Base-by-base conservation (phyloP, 768 basidiomycete genomes). In the Lactarius evosmus region DNA sequence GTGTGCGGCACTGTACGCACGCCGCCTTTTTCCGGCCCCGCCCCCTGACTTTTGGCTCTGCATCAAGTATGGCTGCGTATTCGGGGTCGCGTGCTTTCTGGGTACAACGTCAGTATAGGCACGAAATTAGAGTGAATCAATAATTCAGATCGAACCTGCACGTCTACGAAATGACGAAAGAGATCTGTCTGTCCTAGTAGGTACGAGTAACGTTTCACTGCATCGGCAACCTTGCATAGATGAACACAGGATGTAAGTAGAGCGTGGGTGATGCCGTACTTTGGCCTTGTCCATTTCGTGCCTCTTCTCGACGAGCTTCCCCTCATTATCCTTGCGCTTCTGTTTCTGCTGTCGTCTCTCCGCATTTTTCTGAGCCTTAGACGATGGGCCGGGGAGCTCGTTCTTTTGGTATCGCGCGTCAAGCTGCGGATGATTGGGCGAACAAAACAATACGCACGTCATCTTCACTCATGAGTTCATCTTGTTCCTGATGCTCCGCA, bases 141-240 rank as follows among this genome's bases (percentile, higher is more conserved):
- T 36, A 22, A 17, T 40, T 56, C 11, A 34, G 44, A 57, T 66
- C 79, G 30, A 25, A 91, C 93, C 83, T 97, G 97, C 75, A 98
- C 88, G 73, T 98, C 94, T 7, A 98, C 92, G 72, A 98, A 98
- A 75, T 98, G 96, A 70, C 94, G 93, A 81, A 99, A 99, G 22
- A 98, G 81, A 68, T 98, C 97, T 0, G 96, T 98, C 74, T 99
- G 95, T 8, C 97, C 97, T 2, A 99, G 83, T n/a, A 98, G 84
- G 75, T 98, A 98, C 2, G 91, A 92, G 73, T 98, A 98, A 19
- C 95, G 88, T 74, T 98, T 98, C 65, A 98, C 91, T 11, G 95
- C 93, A 72, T 98, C 95, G 22, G 92, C 78, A 44, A 95, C 83
- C 93, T 98, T 68, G 25, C 0, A 58, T 51, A 40, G 19, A 52